Evolutionary conservation across 1,284 basidiomycete species (phyloP).

Genomic region (Irpex sp.): DNA sequence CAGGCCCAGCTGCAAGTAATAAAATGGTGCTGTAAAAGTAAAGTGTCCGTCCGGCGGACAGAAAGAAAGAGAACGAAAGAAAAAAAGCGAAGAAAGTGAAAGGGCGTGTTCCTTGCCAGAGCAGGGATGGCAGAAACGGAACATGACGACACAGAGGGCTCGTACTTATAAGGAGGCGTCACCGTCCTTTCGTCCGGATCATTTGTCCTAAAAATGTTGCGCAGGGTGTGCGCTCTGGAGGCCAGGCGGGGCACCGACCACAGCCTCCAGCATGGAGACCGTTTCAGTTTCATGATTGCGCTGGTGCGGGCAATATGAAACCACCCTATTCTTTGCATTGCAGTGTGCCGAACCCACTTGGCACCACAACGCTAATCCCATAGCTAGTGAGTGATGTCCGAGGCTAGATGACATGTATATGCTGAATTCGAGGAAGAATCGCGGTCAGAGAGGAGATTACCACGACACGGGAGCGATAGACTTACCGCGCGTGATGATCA

Average conservation of each 20-base stretch:
- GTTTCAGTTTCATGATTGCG: neutral
- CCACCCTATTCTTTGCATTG: neutral
- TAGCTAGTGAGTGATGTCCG: neutral
- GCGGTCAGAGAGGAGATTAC: neutral
- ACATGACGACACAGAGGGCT: neutral
- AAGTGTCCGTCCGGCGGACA: slow-evolving; percentile 23
- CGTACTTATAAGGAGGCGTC: neutral
- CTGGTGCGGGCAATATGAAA: neutral
- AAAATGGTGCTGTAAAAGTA: slow-evolving; percentile 12
- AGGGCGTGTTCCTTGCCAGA: slow-evolving; percentile 4
- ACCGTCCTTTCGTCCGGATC: neutral
- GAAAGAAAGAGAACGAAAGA: slow-evolving; percentile 2
- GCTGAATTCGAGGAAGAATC: neutral
- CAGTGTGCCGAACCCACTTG: neutral
- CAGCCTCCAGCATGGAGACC: neutral
- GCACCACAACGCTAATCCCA: neutral
- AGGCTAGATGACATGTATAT: too few species aligned
- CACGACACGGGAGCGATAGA: neutral
- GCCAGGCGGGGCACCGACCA: neutral
- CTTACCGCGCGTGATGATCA: neutral
- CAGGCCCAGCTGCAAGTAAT: slow-evolving; percentile 11
- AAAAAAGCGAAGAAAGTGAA: slow-evolving; percentile 8
- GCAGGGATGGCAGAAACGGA: slow-evolving; percentile 1
- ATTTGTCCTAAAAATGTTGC: neutral
- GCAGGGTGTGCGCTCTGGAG: neutral